phyloP scores from a whole-genome alignment of 2,329 filamentous ascomycete genomes.

The Ophiostoma sp. region DNA sequence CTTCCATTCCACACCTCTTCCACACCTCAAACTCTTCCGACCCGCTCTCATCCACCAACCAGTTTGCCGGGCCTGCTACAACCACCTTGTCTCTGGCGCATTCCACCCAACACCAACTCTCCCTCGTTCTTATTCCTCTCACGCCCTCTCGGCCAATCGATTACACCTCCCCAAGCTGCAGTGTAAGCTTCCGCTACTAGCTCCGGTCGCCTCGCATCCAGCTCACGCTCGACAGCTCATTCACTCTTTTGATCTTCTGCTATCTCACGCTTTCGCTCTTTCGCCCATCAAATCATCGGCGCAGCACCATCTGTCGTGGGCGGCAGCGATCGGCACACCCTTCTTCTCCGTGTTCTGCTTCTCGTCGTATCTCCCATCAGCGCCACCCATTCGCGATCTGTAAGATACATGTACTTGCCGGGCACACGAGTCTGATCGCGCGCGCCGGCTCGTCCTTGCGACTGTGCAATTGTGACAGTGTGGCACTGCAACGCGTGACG shows the following conservation, averaged over 20 bases:
- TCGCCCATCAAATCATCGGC: too few species aligned
- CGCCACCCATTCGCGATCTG: too few species aligned
- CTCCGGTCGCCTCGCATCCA: neutral
- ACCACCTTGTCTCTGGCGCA: neutral
- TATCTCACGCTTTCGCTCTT: too few species aligned
- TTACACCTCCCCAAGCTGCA: conserved; percentile 4
- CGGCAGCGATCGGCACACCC: too few species aligned
- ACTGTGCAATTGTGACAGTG: too few species aligned
- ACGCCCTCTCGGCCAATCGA: conserved; percentile 8
- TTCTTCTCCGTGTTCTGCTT: too few species aligned
- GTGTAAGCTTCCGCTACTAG: conserved; percentile 2
- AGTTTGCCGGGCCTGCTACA: conserved; percentile 4
- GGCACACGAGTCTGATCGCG: too few species aligned
- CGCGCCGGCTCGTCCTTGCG: too few species aligned
- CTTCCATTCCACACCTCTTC: neutral
- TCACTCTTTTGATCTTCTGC: too few species aligned
- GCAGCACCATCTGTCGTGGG: too few species aligned
- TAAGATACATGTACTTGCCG: too few species aligned
- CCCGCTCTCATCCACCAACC: neutral
- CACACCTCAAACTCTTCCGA: neutral
- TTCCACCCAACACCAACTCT: neutral
- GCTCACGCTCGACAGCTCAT: neutral
- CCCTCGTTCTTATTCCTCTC: neutral
- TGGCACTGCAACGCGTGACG: neutral
- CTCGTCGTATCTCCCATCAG: too few species aligned